Base-by-base conservation (phyloP, 2,329 filamentous ascomycete species). In the Epichloe sylvatica region DNA sequence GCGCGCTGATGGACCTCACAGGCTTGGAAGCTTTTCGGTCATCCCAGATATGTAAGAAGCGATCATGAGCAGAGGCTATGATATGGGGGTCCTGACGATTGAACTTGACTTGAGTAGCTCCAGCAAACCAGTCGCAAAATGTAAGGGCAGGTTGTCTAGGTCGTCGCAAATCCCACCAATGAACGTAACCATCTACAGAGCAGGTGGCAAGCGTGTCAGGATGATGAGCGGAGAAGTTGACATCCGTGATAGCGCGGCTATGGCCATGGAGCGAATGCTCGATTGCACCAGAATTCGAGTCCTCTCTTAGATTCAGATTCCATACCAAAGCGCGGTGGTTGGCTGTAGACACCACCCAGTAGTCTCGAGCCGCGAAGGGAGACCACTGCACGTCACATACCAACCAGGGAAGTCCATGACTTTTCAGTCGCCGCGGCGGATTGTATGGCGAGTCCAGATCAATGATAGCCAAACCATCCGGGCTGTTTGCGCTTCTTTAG, bases 351-450 rank as follows among this genome's bases (percentile, higher is more conserved):
- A 88, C 86, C 17, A 96, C 84, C 90, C 91, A 96, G 60, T 90
- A 90, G 64, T 94, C 86, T 45, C 90, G 80, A 19, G 78, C 80
- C 12, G 90, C 86, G 64, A 96, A 95, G 1, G 91, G 91, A 11
- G 88, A 95, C 91, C 91, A 96, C 66, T 96, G 91, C 33, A 95
- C 90, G 65, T 96, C 91, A 11, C 91, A 89, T 5, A 95, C 90
- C 47, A 94, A 81, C 88, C 90, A 96, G n/a, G 87, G 84, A 41
- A 88, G 82, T 49, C 87, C 84, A 66, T 94, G 87, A 54, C 84
- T 84, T 57, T 75, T 77, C 45, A 96, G 75, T 59, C 89, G 84
- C 17, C 89, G 83, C 17, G 91, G 91, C 9, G 85, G 84, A 52
- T 84, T 92, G 62, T 89, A 92, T 1, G 88, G 88, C 11, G 83